phyloP scores from a whole-genome alignment of 495 filamentous ascomycete genomes.

The Astrothelium macrocarpum region DNA sequence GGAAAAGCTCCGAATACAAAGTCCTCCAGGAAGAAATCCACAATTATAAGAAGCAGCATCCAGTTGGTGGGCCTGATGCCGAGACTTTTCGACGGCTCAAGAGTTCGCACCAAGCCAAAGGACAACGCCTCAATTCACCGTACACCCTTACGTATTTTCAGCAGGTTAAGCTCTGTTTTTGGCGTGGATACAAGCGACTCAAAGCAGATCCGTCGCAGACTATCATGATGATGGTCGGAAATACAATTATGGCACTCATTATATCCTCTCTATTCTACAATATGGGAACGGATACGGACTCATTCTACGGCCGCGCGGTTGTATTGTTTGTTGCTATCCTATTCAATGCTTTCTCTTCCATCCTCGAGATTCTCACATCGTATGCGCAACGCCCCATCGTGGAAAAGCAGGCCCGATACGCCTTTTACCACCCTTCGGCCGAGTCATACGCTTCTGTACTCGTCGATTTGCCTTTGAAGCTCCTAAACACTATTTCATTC shows the following conservation, averaged over 20 bases:
- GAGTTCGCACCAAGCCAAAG: constrained; percentile 55
- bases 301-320: constrained; percentile 63
- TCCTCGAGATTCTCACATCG: constrained; percentile 57
- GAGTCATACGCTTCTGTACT: constrained; percentile 74
- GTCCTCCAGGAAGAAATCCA: constrained; percentile 62
- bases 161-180: constrained; percentile 40
- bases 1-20: constrained; percentile 57
- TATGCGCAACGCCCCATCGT: constrained; percentile 83
- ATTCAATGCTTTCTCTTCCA: constrained; percentile 65
- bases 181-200: constrained; percentile 62
- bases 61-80: constrained; percentile 53
- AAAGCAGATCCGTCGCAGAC: constrained; percentile 63
- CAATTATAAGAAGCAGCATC: constrained; percentile 52
- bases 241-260: constrained; percentile 64
- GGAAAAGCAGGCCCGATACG: constrained; percentile 78
- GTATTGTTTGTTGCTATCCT: constrained; percentile 83
- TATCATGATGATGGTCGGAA: no score
- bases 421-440: constrained; percentile 77
- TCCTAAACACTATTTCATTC: constrained; percentile 41
- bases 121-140: constrained; percentile 23
- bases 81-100: constrained; percentile 61
- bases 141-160: constrained; percentile 23
- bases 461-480: constrained; percentile 56
- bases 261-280: constrained; percentile 78
- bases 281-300: no score